A percentile compares a stretch with the other conserved stretches of the same genome.
phyloP scores from a whole-genome alignment of 2,329 filamentous ascomycete genomes.

The Eutypa lata region DNA sequence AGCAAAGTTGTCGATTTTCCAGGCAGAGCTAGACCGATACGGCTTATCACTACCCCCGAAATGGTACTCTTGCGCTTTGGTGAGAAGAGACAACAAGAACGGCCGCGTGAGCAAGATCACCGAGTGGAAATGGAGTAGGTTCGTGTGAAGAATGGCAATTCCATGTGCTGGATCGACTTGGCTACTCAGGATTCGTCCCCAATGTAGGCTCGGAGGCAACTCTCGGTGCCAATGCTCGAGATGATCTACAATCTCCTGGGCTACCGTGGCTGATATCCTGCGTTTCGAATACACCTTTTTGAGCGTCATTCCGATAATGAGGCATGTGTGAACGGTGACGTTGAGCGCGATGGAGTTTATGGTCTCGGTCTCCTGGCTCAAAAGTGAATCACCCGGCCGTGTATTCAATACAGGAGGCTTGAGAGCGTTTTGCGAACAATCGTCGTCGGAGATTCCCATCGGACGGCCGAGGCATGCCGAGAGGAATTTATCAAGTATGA shows the following conservation, averaged over 20 bases:
- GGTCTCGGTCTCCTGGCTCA: slow-evolving; percentile 10
- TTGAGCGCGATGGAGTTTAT: slow-evolving; percentile 40
- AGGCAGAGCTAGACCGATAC: slow-evolving; percentile 25
- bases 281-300: slow-evolving; percentile 58
- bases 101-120: slow-evolving; percentile 62
- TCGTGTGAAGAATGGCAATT: slow-evolving; percentile 59
- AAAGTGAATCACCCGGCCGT: slow-evolving; percentile 7
- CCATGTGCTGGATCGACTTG: slow-evolving; percentile 43
- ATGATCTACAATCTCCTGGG: slow-evolving; percentile 53
- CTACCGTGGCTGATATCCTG: slow-evolving; percentile 55
- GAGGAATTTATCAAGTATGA: slow-evolving; percentile 62
- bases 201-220: slow-evolving; percentile 46
- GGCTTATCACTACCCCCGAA: slow-evolving; percentile 24
- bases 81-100: slow-evolving; percentile 59
- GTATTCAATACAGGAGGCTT: slow-evolving; percentile 11
- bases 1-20: slow-evolving; percentile 43
- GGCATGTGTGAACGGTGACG: slow-evolving; percentile 55
- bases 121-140: slow-evolving; percentile 60
- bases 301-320: slow-evolving; percentile 56
- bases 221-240: slow-evolving; percentile 51
- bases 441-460: slow-evolving; percentile 58
- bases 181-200: slow-evolving; percentile 43
- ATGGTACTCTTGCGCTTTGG: slow-evolving; percentile 32
- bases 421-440: slow-evolving; percentile 53
- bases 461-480: slow-evolving; percentile 62